A percentile compares a stretch with the other conserved stretches of the same genome.
These are phyloP conservation scores for Pyrus hybrid DNA, from an alignment of 331 rosid species.

Conservation along the genomic window DNA sequence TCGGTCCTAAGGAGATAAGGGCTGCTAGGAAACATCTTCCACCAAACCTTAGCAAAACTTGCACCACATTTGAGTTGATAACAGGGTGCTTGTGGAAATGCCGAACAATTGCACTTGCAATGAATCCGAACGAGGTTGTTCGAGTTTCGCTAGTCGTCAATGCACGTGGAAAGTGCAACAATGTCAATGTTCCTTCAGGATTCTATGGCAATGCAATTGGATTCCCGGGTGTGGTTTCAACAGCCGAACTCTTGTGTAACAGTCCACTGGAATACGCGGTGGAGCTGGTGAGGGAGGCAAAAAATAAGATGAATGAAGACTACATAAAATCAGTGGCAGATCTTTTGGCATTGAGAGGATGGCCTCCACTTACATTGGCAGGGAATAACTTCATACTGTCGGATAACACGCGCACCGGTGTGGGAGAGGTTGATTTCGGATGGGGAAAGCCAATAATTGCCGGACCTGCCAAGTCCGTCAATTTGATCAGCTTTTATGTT, in stretches of 20 bases:
- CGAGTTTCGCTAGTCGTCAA: constrained; percentile 1
- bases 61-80: constrained; percentile 21
- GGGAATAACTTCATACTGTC: constrained; percentile 20
- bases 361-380: not conserved
- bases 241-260: not conserved
- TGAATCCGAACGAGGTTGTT: constrained; percentile 19
- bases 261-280: constrained; percentile 15
- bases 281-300: constrained; percentile 21
- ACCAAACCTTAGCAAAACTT: not conserved
- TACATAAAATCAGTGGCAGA: constrained; percentile 23
- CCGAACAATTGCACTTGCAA: constrained; percentile 19
- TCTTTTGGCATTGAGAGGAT: constrained; percentile 16
- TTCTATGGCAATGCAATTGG: constrained; percentile 28
- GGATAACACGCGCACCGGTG: constrained; percentile 11
- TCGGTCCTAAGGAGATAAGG: constrained; percentile 12
- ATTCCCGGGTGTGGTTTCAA: constrained; percentile 14
- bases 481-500: constrained; percentile 11
- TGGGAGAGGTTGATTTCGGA: constrained; percentile 22
- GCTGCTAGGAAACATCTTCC: constrained; percentile 15
- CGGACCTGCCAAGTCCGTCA: constrained; percentile 20
- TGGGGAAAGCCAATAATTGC: constrained; percentile 29
- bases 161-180: constrained; percentile 1
- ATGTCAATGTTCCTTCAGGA: not conserved
- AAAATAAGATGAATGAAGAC: constrained; percentile 20
- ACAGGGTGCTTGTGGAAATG: constrained; percentile 37